Evolutionary conservation across 768 basidiomycete species (phyloP).

Genomic region (Myochromella boudieri): DNA sequence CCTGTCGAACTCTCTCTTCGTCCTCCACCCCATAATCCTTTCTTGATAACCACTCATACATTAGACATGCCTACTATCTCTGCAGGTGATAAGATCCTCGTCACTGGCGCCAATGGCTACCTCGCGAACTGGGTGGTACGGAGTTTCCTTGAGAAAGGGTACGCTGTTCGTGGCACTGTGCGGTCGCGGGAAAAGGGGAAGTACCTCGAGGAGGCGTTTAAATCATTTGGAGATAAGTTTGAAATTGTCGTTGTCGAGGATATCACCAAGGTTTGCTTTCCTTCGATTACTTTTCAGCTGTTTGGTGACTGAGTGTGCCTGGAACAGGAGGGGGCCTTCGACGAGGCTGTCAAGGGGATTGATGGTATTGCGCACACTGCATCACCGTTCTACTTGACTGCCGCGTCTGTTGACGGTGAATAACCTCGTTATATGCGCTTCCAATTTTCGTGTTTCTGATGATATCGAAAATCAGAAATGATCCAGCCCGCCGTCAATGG

Average conservation of each 20-base stretch:
- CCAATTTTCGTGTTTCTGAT: not conserved
- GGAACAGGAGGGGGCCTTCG: slow-evolving; percentile 56
- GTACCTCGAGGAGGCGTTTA: slow-evolving; percentile 55
- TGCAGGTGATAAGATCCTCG: slow-evolving; percentile 32
- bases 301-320: not conserved
- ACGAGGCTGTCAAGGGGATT: slow-evolving; percentile 67
- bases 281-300: not conserved
- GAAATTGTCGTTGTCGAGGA: slow-evolving; percentile 25
- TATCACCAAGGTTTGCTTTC: slow-evolving; percentile 17
- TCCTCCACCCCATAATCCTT: not conserved
- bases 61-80: slow-evolving; percentile 3
- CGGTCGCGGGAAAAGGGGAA: slow-evolving; percentile 60
- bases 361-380: slow-evolving; percentile 65
- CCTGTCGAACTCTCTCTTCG: not conserved
- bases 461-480: slow-evolving; percentile 40
- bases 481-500: slow-evolving; percentile 74
- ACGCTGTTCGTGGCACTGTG: slow-evolving; percentile 64
- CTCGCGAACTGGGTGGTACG: slow-evolving; percentile 60
- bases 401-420: not conserved
- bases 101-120: slow-evolving; percentile 61
- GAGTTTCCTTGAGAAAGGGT: slow-evolving; percentile 59
- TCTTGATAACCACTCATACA: not conserved
- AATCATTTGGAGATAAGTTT: slow-evolving; percentile 26
- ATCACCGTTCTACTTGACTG: slow-evolving; percentile 17
- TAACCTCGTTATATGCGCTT: slow-evolving; percentile 22